phyloP scores from a whole-genome alignment of 1,139 yeast genomes.

The Yamadazyma jaroonii region DNA sequence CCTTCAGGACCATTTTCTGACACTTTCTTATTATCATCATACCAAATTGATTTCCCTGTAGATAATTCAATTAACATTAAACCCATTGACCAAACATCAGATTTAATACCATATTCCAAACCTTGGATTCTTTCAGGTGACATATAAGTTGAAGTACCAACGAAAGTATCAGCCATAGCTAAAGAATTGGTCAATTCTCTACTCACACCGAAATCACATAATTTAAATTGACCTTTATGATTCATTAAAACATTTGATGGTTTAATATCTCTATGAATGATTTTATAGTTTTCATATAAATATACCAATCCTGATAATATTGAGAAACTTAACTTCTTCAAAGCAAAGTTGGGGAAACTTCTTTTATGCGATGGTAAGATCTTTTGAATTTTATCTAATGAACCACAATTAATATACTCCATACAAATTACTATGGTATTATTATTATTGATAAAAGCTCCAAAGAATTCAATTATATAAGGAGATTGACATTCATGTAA shows the following conservation, averaged over 20 bases:
- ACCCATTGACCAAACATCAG: constrained; percentile 97
- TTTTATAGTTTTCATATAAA: constrained; percentile 75
- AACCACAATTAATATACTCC: constrained; percentile 96
- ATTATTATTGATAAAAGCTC: constrained; percentile 71
- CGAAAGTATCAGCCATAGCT: constrained; percentile 86
- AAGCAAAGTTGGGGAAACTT: constrained; percentile 58
- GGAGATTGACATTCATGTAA: constrained; percentile 87
- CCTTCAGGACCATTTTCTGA: constrained; percentile 62
- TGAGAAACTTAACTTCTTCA: constrained; percentile 72
- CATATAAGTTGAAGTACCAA: constrained; percentile 97
- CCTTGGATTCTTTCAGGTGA: constrained; percentile 98
- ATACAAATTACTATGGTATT: constrained; percentile 78
- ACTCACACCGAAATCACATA: constrained; percentile 93
- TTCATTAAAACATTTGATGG: constrained; percentile 73
- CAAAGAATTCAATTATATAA: constrained; percentile 84
- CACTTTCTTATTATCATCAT: constrained; percentile 22
- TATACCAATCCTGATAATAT: constrained; percentile 81
- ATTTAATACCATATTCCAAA: constrained; percentile 83
- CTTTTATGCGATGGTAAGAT: constrained; percentile 31
- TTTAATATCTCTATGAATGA: constrained; percentile 89
- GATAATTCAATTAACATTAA: constrained; percentile 86
- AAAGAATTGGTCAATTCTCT: constrained; percentile 87
- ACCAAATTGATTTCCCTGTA: constrained; percentile 61
- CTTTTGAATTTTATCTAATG: constrained; percentile 76
- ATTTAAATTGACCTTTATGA: constrained; percentile 74